phyloP scores from a whole-genome alignment of 75 land plant genomes.

The Cryptomeria japonica region DNA sequence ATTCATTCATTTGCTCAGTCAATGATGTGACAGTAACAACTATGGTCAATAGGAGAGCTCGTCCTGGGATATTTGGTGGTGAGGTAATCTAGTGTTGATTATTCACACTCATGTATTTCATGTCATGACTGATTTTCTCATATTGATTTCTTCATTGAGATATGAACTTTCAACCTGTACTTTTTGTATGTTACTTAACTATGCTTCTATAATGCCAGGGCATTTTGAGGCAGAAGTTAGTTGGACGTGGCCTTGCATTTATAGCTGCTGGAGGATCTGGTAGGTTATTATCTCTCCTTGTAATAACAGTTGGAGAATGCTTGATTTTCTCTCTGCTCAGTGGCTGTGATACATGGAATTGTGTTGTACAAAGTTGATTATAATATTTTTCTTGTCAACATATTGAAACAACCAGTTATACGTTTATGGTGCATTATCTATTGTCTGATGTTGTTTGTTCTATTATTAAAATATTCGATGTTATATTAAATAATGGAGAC shows the following conservation, averaged over 20 bases:
- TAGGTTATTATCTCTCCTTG: constrained; percentile 22
- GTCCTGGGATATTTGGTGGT: constrained; percentile 41
- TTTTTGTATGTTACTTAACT: neutral
- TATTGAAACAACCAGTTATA: neutral
- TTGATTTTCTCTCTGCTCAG: neutral
- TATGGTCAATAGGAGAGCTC: constrained; percentile 53
- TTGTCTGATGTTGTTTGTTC: neutral
- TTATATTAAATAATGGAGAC: too few relatives aligned
- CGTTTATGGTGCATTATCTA: neutral
- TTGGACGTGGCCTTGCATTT: constrained; percentile 89
- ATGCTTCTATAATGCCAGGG: constrained; percentile 34
- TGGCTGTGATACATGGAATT: neutral
- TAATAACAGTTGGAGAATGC: neutral
- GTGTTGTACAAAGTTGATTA: neutral
- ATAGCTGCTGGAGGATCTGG: constrained; percentile 86
- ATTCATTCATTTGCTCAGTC: constrained; percentile 86
- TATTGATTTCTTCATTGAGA: neutral
- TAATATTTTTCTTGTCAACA: neutral
- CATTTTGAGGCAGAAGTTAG: constrained; percentile 74
- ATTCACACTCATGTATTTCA: neutral
- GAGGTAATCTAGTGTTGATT: constrained; percentile 44
- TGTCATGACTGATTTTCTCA: neutral
- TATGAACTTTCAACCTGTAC: neutral
- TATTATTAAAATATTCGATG: too few relatives aligned
- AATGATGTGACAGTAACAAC: constrained; percentile 76